Conservation (phyloP, 2,329 filamentous ascomycete species). For the Fusarium albidum region DNA sequence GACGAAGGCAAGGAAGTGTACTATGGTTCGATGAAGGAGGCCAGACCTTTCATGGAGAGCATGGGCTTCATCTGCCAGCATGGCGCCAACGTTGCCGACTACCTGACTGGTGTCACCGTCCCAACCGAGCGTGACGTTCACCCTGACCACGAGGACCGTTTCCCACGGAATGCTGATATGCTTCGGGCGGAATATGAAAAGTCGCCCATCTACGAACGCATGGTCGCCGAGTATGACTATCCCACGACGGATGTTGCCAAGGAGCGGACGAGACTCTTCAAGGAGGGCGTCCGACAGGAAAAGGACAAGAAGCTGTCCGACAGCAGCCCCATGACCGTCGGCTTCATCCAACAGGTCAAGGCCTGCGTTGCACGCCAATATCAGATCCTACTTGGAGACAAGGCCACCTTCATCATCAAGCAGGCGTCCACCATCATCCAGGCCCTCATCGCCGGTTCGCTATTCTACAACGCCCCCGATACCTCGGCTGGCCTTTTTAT, state of each 20-base stretch:
- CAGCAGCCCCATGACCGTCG: slow-evolving; percentile 63
- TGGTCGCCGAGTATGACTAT: slow-evolving; percentile 66
- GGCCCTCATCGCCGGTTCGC: slow-evolving; percentile 69
- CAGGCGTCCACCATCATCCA: slow-evolving; percentile 65
- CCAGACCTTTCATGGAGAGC: slow-evolving; percentile 69
- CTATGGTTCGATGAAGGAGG: slow-evolving; percentile 67
- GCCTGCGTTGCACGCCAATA: slow-evolving; percentile 68
- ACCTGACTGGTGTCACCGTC: slow-evolving; percentile 70
- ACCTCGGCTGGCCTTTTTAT: slow-evolving; percentile 69
- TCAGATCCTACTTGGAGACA: slow-evolving; percentile 72
- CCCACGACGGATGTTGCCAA: slow-evolving; percentile 58
- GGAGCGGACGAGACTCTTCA: slow-evolving; percentile 61
- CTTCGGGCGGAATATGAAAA: slow-evolving; percentile 61
- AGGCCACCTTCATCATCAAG: slow-evolving; percentile 69
- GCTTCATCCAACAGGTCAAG: slow-evolving; percentile 63
- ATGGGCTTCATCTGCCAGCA: slow-evolving; percentile 70
- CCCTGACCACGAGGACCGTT: slow-evolving; percentile 47
- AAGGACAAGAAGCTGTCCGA: slow-evolving; percentile 63
- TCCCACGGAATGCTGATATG: slow-evolving; percentile 54
- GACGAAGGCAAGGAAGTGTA: slow-evolving; percentile 72
- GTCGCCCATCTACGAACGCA: slow-evolving; percentile 57
- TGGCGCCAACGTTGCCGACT: slow-evolving; percentile 72
- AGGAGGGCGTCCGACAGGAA: slow-evolving; percentile 58
- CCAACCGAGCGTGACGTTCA: slow-evolving; percentile 73
- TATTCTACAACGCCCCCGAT: slow-evolving; percentile 71